phyloP scores from a whole-genome alignment of 192 early-diverging fungal species.

The Podila epicladia region DNA sequence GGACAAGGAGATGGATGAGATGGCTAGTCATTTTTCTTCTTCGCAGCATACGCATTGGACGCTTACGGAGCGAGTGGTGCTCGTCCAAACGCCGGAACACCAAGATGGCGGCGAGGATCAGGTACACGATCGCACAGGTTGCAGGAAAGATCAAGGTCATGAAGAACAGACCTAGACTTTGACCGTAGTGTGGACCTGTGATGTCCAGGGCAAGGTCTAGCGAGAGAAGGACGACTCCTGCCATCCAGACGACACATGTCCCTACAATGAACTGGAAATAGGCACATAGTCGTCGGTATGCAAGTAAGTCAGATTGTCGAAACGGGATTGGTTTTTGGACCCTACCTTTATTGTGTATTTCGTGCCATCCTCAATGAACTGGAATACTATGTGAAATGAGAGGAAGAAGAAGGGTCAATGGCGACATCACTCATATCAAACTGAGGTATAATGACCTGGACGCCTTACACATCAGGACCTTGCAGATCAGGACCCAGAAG shows the following conservation, averaged over 20 bases:
- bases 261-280: slow-evolving; percentile 21
- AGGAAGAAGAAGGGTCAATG: background rate
- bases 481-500: slow-evolving; percentile 26
- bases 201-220: slow-evolving; percentile 33
- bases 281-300: background rate
- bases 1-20: background rate
- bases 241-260: slow-evolving; percentile 17
- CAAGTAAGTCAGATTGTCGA: background rate
- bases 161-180: slow-evolving; percentile 19
- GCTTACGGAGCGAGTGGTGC: slow-evolving; percentile 17
- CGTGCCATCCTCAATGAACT: slow-evolving; percentile 43
- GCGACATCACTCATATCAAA: no score
- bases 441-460: no score
- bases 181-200: slow-evolving; percentile 12
- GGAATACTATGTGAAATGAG: slow-evolving; percentile 18
- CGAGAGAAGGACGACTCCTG: slow-evolving; percentile 1
- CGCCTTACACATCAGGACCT: slow-evolving; percentile 15
- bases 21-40: background rate
- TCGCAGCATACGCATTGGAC: background rate
- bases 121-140: slow-evolving; percentile 5
- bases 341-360: slow-evolving; percentile 11
- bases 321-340: no score
- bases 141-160: slow-evolving; percentile 28
- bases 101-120: slow-evolving; percentile 10
- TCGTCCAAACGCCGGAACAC: slow-evolving; percentile 22